These are phyloP conservation scores for Neofusicoccum umdonicola DNA, from an alignment of 2,329 filamentous ascomycete species.

Conservation along the genomic window DNA sequence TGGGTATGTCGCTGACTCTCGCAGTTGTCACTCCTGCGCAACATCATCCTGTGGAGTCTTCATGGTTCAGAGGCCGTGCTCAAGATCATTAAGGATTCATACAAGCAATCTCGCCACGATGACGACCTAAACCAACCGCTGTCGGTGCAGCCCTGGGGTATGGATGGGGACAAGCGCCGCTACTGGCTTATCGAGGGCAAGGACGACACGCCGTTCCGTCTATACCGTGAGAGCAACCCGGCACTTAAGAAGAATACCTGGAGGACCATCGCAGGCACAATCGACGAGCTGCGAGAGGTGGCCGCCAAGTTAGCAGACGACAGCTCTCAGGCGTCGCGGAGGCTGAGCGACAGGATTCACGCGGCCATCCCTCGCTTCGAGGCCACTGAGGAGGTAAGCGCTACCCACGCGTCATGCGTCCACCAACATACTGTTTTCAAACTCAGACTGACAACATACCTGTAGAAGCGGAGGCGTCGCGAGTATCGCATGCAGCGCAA, in stretches of 20 bases:
- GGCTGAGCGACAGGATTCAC: slow-evolving; percentile 72
- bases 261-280: slow-evolving; percentile 88
- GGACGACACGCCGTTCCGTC: slow-evolving; percentile 88
- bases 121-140: slow-evolving; percentile 79
- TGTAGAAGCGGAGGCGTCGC: slow-evolving; percentile 84
- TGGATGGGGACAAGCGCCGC: slow-evolving; percentile 83
- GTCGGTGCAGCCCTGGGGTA: slow-evolving; percentile 87
- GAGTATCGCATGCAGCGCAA: slow-evolving; percentile 87
- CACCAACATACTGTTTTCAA: neutral
- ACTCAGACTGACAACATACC: neutral
- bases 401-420: neutral
- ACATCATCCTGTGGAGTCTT: slow-evolving; percentile 83
- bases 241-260: slow-evolving; percentile 74
- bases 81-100: slow-evolving; percentile 76
- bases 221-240: slow-evolving; percentile 91
- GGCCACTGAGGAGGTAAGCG: slow-evolving; percentile 78
- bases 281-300: slow-evolving; percentile 77
- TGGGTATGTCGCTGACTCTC: slow-evolving; percentile 23
- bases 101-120: slow-evolving; percentile 82
- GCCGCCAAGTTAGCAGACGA: slow-evolving; percentile 77
- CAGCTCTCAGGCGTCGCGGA: slow-evolving; percentile 75
- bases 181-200: slow-evolving; percentile 93
- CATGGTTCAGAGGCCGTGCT: slow-evolving; percentile 83
- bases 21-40: slow-evolving; percentile 78
- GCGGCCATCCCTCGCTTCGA: slow-evolving; percentile 86